A percentile compares a stretch with the other conserved stretches of the same genome.
Evolutionary conservation across 192 early-diverging fungal genomes (phyloP).

Genomic region (Rhizophagus clarus): DNA sequence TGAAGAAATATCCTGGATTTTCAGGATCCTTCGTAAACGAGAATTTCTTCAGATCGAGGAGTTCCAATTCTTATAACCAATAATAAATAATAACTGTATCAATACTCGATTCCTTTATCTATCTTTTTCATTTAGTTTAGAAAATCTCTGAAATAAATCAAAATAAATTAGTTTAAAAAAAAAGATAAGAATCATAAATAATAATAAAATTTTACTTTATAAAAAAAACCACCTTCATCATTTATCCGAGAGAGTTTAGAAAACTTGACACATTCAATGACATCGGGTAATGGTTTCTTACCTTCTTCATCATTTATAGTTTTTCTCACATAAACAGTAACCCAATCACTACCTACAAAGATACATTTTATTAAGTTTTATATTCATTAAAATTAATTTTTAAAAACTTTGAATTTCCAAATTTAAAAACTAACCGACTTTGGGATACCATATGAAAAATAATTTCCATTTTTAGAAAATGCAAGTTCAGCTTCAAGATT

Average conservation of each 20-base stretch:
- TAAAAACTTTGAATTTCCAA: not conserved
- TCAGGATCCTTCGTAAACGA: slow-evolving; percentile 54
- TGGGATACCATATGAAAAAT: slow-evolving; percentile 57
- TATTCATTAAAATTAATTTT: not conserved
- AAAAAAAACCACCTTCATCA: slow-evolving; percentile 75
- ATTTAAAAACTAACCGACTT: slow-evolving; percentile 49
- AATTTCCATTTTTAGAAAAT: slow-evolving; percentile 62
- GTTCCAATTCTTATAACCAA: slow-evolving; percentile 54
- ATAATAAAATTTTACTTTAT: slow-evolving; percentile 40
- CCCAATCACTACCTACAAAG: slow-evolving; percentile 59
- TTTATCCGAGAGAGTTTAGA: slow-evolving; percentile 56
- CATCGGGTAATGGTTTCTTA: slow-evolving; percentile 42
- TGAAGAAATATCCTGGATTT: slow-evolving; percentile 46
- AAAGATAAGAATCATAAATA: not conserved
- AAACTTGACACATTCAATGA: slow-evolving; percentile 61
- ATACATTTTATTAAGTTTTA: not conserved
- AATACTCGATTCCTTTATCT: slow-evolving; percentile 57
- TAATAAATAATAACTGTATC: not conserved
- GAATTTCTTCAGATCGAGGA: slow-evolving; percentile 59
- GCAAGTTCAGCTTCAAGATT: slow-evolving; percentile 54
- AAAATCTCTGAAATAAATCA: slow-evolving; percentile 40
- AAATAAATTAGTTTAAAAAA: not conserved
- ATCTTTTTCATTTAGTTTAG: slow-evolving; percentile 39
- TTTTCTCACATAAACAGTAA: slow-evolving; percentile 54
- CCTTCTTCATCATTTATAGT: slow-evolving; percentile 36